Base-by-base conservation (phyloP, 1,139 yeast species). In the Blastobotrys arbuscula region DNA sequence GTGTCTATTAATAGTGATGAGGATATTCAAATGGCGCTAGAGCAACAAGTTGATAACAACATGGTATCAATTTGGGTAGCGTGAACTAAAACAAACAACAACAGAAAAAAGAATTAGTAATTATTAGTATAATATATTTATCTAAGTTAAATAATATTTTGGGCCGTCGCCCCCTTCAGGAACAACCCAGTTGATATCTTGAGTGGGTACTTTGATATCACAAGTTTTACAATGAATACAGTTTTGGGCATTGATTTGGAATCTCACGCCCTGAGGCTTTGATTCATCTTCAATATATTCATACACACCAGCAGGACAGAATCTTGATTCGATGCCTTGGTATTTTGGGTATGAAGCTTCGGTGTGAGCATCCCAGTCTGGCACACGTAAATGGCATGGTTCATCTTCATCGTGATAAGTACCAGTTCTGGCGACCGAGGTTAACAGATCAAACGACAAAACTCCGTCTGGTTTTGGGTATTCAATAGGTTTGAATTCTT, bases 121-220 rank as follows among this genome's bases (percentile, higher is more conserved):
- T 37, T 19, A 18, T 19, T 37, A 18, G 16, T 37, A 18, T 37
- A 9, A 10, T 10, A 8, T 37, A 7, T 37, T 16, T 8, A 20
- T 9, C 61, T 64, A 84, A 1, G 89, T 79, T 83, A 84, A 79
- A 65, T 79, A 82, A 67, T 90, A 90, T 67, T 90, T 92, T 52
- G 98, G 98, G 9, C 98, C 98, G 64, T 84, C 97, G 36, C 97
- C 97, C 53, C 98, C 97, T 70, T 92, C 97, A 3, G 98, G 98
- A 15, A 88, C 96, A 8, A 82, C 78, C 98, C 98, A 92, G 63
- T 79, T 77, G 55, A 92, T 92, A 64, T 90, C 97, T 69, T 90
- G 97, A 0, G 88, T 75, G 9, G 98, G 98, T 15, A 84, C 94
- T 69, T 92, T 92, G 65, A 92, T 92, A 68, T 92, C 98, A 72